Evolutionary conservation across 306 rosid species (phyloP), one percentile per base, ranked within the genome.

Genomic region (Prinsepia uniflora): DNA sequence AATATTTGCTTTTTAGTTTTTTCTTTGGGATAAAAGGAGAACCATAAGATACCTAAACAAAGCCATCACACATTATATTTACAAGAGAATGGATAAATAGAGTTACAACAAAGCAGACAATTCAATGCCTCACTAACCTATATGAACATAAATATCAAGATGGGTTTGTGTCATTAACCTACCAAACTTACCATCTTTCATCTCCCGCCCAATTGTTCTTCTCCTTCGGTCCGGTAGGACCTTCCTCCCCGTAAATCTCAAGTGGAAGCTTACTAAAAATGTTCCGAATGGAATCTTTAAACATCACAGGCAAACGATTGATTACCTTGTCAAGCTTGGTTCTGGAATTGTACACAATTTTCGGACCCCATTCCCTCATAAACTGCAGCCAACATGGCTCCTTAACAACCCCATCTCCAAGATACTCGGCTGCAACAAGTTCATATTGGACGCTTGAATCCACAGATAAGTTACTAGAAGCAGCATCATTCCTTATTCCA

Each of bases 171-270:
- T 8, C 14, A 58, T 40, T n/a, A 63, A 60, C 70, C 64, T 53
- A 76, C 65, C 68, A 56, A 44, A 6, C 44, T 15, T 72, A 79
- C 56, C 82, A 65, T 79, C 86, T 79, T 67, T 86, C 91, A 50
- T 86, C 91, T 50, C 86, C 88, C 56, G 44, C 78, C 91, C 91
- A 86, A 47, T 86, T 79, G 78, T 84, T 75, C 80, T 86, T 86
- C 80, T 86, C 88, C 71, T 81, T 86, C 11, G 91, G 91, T 60
- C 91, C 91, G 0, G 91, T 84, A n/a, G 91, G 91, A 40, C 91
- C 91, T 68, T 76, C 88, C 76, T 86, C 84, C 74, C 83, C 74
- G 18, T 24, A 86, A 54, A 86, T 77, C 81, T 86, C 88, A 52
- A 57, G 76, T 0, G 91, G 91, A 46, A 86, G 13, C 74, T 81